Evolutionary conservation across 2,329 filamentous ascomycete genomes (phyloP), one percentile per base, ranked within the genome.

Genomic region (Blumeriella jaapii): DNA sequence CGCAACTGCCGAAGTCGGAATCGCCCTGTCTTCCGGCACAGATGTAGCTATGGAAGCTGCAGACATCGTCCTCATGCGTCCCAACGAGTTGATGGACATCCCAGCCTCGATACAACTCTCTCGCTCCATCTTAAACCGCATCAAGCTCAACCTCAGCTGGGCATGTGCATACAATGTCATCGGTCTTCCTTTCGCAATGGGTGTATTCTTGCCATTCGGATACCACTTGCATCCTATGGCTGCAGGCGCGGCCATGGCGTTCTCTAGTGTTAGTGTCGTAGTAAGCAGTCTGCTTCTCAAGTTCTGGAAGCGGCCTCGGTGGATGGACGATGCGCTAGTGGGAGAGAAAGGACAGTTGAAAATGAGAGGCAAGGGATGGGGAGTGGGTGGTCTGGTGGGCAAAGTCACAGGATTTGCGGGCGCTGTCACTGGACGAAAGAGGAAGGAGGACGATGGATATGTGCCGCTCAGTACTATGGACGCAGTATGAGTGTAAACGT

Each of bases 31-130:
- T 4, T 86, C 79, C 6, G 91, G 91, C 38, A 96, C 91, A 0
- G 91, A 96, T 55, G 89, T 98, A 1, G 91, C 91, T 31, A 93
- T 98, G 76, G 91, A 96, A 62, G 91, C 91, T 1, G 91, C 91
- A 0, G 86, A 94, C 51, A 76, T 98, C 12, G 91, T 98, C 11
- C 76, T 98, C 36, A 98, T 98, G 89, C 78, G 82, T 3, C 82
- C 84, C 0, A 82, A 86, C 44, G 81, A 95, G 51, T 71, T 98
- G 3, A 83, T 96, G 64, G 83, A 89, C 50, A 85, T 98, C n/a
- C 83, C 91, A 0, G 82, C 85, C 0, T 78, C 83, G 10, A 71
- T 98, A 9, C 69, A 85, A 48, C 76, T 98, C 8, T 79, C 84
- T 13, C 75, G 79, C 26, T 74, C 73, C 22, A 95, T 96, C 55